A percentile compares a stretch with the other conserved stretches of the same genome.
Conservation (phyloP, 768 basidiomycete species). For the Trametes villosa region DNA sequence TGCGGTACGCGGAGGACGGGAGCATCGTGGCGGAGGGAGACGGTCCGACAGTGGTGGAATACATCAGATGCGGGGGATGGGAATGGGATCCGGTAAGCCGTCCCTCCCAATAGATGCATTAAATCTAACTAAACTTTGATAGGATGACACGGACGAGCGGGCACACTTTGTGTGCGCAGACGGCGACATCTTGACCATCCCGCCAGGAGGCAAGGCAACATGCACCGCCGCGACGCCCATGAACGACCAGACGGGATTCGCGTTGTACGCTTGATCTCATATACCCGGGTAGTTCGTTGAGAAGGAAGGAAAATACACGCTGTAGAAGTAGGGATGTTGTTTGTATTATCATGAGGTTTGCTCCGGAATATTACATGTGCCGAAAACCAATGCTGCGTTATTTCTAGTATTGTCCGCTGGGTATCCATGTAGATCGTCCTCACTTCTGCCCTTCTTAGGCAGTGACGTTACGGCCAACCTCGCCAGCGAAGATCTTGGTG, state of each 20-base stretch:
- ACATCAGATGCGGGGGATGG: conserved; percentile 78
- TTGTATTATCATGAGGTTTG: background rate
- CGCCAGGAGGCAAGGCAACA: conserved; percentile 58
- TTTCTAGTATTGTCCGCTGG: conserved; percentile 16
- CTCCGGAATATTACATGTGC: conserved; percentile 5
- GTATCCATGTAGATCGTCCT: conserved; percentile 20
- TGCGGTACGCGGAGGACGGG: conserved; percentile 57
- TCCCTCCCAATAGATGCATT: background rate
- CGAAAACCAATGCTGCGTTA: conserved; percentile 6
- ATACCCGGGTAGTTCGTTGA: background rate
- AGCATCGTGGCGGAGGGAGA: conserved; percentile 43
- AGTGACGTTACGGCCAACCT: conserved; percentile 32
- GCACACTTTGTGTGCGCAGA: conserved; percentile 83
- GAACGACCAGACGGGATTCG: conserved; percentile 43
- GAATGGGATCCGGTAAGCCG: conserved; percentile 81
- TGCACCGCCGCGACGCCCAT: conserved; percentile 48
- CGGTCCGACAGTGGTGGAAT: conserved; percentile 71
- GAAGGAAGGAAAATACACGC: background rate
- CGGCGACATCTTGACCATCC: conserved; percentile 70
- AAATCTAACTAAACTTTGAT: conserved; percentile 1
- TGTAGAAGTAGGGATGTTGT: conserved; percentile 25
- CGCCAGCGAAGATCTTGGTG: conserved; percentile 46
- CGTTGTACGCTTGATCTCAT: conserved; percentile 43
- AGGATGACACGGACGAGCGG: conserved; percentile 62
- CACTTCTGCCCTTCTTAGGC: conserved; percentile 13